phyloP scores from a whole-genome alignment of 1,284 basidiomycete genomes.

The Takashimella koratensis region DNA sequence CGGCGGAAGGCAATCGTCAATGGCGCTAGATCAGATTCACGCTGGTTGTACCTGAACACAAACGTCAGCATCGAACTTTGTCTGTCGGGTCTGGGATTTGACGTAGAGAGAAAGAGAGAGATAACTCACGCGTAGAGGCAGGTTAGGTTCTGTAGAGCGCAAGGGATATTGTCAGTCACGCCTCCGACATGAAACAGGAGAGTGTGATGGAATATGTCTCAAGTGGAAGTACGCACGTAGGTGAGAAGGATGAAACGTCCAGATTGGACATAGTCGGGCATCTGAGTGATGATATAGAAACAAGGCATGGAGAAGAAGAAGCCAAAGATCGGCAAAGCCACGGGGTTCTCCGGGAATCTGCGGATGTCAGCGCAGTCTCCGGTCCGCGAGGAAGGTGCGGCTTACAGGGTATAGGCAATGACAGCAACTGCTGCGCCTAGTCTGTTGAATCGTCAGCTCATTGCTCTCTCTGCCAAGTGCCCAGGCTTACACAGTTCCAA shows the following conservation, averaged over 20 bases:
- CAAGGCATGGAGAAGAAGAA: slow-evolving; percentile 89
- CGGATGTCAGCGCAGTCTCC: slow-evolving; percentile 7
- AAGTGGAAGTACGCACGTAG: slow-evolving; percentile 30
- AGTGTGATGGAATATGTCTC: too few relatives aligned
- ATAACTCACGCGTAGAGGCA: slow-evolving; percentile 78
- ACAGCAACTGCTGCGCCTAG: slow-evolving; percentile 75
- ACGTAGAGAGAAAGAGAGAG: too few relatives aligned
- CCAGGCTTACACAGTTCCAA: slow-evolving; percentile 70
- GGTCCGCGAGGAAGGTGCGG: not conserved
- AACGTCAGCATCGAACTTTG: too few relatives aligned
- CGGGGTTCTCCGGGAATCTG: slow-evolving; percentile 68
- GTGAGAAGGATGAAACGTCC: slow-evolving; percentile 81
- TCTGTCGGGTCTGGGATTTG: too few relatives aligned
- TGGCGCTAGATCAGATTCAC: slow-evolving; percentile 66
- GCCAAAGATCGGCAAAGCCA: slow-evolving; percentile 74
- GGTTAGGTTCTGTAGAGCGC: slow-evolving; percentile 71
- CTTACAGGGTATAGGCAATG: slow-evolving; percentile 58
- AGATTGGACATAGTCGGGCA: slow-evolving; percentile 70
- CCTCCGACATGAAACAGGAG: not conserved
- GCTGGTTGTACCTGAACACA: slow-evolving; percentile 68
- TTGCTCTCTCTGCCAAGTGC: not conserved
- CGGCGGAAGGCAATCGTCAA: slow-evolving; percentile 71
- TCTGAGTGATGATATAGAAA: slow-evolving; percentile 80
- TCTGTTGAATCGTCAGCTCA: slow-evolving; percentile 48
- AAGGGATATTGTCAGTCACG: slow-evolving; percentile 9